Conservation (phyloP, 345 rosid genomes). For the Arabidopsis suecica region DNA sequence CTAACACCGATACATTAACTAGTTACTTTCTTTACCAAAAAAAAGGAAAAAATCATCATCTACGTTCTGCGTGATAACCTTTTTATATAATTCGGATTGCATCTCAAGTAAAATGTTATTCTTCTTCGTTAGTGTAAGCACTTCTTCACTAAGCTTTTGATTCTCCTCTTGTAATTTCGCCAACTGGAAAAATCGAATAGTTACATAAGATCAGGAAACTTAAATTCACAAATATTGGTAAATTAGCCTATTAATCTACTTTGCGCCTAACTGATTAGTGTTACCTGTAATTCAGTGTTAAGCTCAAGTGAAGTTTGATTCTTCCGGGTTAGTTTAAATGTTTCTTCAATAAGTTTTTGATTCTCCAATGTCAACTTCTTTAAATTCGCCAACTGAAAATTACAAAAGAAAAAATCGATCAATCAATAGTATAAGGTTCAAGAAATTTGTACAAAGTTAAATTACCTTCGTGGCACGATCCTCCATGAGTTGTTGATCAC, state of each 20-base stretch:
- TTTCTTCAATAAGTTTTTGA: slow-evolving; percentile 30
- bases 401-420: neutral
- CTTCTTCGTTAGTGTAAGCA: slow-evolving; percentile 17
- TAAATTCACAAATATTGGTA: too few species aligned
- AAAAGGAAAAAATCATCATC: too few species aligned
- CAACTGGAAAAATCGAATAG: neutral
- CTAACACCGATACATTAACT: neutral
- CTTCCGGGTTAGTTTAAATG: slow-evolving; percentile 4
- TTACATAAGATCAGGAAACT: too few species aligned
- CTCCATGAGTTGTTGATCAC: slow-evolving; percentile 23
- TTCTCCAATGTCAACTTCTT: slow-evolving; percentile 23
- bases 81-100: slow-evolving; percentile 23
- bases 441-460: neutral
- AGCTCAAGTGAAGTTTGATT: slow-evolving; percentile 16
- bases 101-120: slow-evolving; percentile 25
- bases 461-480: slow-evolving; percentile 19
- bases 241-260: neutral
- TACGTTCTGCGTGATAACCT: slow-evolving; percentile 4
- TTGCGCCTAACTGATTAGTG: neutral
- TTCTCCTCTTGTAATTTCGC: slow-evolving; percentile 29
- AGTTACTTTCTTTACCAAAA: neutral
- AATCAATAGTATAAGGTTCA: neutral
- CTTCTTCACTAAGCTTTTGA: slow-evolving; percentile 33
- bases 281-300: slow-evolving; percentile 29
- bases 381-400: slow-evolving; percentile 9